Evolutionary conservation across 768 basidiomycete species (phyloP).

Genomic region (Dictyophora rubrovolvata): DNA sequence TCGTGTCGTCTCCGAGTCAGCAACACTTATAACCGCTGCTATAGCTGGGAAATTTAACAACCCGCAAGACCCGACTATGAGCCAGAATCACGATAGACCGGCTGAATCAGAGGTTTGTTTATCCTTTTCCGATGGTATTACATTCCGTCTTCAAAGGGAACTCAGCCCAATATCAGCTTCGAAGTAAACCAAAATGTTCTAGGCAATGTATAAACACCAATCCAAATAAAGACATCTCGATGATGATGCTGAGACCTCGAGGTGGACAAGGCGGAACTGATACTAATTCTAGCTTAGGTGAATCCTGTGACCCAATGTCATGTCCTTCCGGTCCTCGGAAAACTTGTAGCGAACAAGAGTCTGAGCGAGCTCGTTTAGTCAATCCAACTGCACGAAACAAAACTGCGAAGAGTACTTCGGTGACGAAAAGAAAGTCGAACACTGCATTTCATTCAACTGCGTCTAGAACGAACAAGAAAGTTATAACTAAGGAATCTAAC

Average conservation of each 20-base stretch:
- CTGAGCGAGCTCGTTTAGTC: neutral
- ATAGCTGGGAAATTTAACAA: neutral
- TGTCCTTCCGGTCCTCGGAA: neutral
- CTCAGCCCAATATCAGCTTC: neutral
- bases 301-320: neutral
- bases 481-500: no score
- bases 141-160: no score
- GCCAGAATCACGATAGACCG: neutral
- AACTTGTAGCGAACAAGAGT: neutral
- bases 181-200: neutral
- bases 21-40: neutral
- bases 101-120: neutral
- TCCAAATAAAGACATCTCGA: neutral
- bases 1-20: neutral
- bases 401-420: no score
- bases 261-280: neutral
- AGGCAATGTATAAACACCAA: neutral
- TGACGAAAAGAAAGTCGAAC: no score
- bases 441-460: no score
- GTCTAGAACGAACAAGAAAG: no score
- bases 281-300: neutral
- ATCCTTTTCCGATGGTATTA: neutral
- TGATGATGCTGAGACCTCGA: neutral
- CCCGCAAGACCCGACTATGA: neutral
- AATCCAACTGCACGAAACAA: no score